Base-by-base conservation (phyloP, 345 rosid genomes). In the Durio zibethinus region DNA sequence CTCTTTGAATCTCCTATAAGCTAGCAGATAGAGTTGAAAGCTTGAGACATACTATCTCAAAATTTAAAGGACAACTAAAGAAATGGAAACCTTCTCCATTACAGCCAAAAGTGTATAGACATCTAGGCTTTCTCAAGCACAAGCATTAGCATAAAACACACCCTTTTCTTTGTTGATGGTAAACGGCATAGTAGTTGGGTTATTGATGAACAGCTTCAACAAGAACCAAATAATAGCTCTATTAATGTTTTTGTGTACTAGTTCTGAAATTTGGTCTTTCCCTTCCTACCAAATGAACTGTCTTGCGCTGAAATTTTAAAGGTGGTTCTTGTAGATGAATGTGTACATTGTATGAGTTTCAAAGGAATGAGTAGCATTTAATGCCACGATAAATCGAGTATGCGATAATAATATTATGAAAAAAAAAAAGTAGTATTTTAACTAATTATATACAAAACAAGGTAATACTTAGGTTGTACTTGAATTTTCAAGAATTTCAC, bases 261-360 rank as follows among this genome's bases (percentile, higher is more conserved):
- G 15, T 23, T 10, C 29, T 1, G 1, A 10, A 56, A 56, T 54
- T 31, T 48, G n/a, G 8, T 50, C n/a, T 29, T 61, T 8, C 74
- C 27, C 29, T 70, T 76, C 53, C 67, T 36, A 7, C 15, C 65
- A 10, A 90, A 94, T 50, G 94, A 91, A 79, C 90, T 87, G 47
- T 93, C 92, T 79, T 93, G 97, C 86, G 80, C 86, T 0, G 96
- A 93, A 64, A 93, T 94, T 98, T 83, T 94, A 75, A 88, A 83
- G 68, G 75, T 84, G 82, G 96, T 97, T 45, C 91, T 91, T 5
- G 53, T 73, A 31, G 92, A 93, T 77, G 98, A 93, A 81, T 85
- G 90, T 72, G 92, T 81, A 53, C 75, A 50, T 31, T 93, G 90
- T 40, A 80, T 84, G 90, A 86, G 66, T 86, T 86, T 47, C 80